Conservation (phyloP, 2,329 filamentous ascomycete species). For the Cordyceps sp. region DNA sequence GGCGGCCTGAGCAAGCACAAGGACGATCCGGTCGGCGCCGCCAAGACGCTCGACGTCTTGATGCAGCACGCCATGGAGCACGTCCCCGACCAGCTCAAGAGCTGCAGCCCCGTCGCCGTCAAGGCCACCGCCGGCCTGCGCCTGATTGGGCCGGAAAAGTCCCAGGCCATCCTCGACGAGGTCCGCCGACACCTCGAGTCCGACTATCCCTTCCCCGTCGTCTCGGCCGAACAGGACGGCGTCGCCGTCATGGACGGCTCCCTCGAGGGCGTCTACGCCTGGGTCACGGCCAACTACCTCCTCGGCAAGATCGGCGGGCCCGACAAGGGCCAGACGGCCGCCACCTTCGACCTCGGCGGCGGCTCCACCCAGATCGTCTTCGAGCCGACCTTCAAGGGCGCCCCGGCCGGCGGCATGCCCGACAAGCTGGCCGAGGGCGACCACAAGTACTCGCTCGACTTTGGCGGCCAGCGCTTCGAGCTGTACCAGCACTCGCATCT, state of each 20-base stretch:
- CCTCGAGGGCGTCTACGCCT: constrained; percentile 94
- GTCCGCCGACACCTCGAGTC: constrained; percentile 75
- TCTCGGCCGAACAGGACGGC: constrained; percentile 68
- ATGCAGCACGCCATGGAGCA: constrained; percentile 71
- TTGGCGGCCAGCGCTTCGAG: constrained; percentile 78
- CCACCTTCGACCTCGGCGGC: constrained; percentile 89
- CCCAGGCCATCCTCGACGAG: constrained; percentile 68
- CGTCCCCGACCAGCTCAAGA: constrained; percentile 76
- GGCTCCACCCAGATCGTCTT: constrained; percentile 98
- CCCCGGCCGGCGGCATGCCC: constrained; percentile 61
- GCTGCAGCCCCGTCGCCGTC: constrained; percentile 90
- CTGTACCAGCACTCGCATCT: constrained; percentile 98
- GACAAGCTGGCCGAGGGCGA: constrained; percentile 75
- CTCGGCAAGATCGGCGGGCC: constrained; percentile 92
- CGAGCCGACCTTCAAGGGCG: constrained; percentile 76
- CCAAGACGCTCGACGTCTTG: constrained; percentile 73
- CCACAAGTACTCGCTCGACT: constrained; percentile 86
- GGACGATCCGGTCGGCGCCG: constrained; percentile 71
- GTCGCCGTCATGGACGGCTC: constrained; percentile 96
- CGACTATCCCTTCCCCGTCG: constrained; percentile 85
- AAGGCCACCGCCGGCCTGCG: constrained; percentile 93
- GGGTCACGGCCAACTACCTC: constrained; percentile 98
- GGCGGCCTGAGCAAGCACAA: constrained; percentile 80
- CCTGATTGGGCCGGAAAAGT: constrained; percentile 66
- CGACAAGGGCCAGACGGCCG: constrained; percentile 79